Evolutionary conservation across 2,329 filamentous ascomycete species (phyloP).

Genomic region (Gnomoniopsis smithogilvyi): DNA sequence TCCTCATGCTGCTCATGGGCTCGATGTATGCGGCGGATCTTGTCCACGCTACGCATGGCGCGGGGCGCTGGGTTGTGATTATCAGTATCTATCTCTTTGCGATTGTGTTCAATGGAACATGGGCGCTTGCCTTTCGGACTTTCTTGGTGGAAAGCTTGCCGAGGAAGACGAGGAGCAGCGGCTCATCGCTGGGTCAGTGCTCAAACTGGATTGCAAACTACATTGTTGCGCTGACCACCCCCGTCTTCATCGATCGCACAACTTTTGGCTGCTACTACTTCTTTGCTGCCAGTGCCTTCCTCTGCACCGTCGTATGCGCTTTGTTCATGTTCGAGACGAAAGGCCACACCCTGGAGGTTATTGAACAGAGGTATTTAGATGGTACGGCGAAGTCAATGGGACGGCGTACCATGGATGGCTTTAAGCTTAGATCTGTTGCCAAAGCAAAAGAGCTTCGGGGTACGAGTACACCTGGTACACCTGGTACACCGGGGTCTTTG

Average conservation of each 20-base stretch:
- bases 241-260: constrained; percentile 35
- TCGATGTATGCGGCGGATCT: constrained; percentile 43
- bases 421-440: constrained; percentile 4
- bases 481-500: not conserved
- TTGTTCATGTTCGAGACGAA: constrained; percentile 42
- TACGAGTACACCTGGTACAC: constrained; percentile 4
- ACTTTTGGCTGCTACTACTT: constrained; percentile 43
- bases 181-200: constrained; percentile 51
- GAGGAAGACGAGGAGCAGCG: constrained; percentile 49
- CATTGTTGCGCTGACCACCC: constrained; percentile 42
- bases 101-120: constrained; percentile 42
- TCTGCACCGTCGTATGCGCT: constrained; percentile 33
- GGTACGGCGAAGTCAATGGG: constrained; percentile 1
- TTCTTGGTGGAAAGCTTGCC: constrained; percentile 57
- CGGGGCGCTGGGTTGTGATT: constrained; percentile 48
- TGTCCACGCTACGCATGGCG: constrained; percentile 33
- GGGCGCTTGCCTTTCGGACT: constrained; percentile 51
- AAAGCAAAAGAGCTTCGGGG: not conserved
- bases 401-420: constrained; percentile 5
- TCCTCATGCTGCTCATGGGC: constrained; percentile 52
- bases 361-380: constrained; percentile 27
- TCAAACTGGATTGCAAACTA: constrained; percentile 49
- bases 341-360: constrained; percentile 38
- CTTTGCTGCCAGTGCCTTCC: constrained; percentile 37
- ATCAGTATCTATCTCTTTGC: constrained; percentile 49